Conservation (phyloP, 2,329 filamentous ascomycete genomes). For the Ilyonectria destructans region DNA sequence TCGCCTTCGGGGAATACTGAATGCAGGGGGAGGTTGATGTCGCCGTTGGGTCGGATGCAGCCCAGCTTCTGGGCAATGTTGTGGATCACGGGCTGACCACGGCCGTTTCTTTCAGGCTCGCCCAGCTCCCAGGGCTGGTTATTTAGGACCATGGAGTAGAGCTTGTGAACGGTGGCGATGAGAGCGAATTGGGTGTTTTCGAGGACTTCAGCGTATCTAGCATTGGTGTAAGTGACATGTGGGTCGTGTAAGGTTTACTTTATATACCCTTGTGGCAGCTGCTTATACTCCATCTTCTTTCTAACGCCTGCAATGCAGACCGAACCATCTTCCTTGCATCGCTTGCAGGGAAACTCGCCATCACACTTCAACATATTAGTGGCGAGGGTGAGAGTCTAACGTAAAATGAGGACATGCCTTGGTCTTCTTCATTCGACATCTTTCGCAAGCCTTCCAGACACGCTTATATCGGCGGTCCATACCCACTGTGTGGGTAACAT, state of each 20-base stretch:
- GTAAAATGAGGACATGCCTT: conserved; percentile 63
- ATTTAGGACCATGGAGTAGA: conserved; percentile 76
- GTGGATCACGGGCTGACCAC: conserved; percentile 76
- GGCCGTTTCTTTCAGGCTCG: conserved; percentile 76
- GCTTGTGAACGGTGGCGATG: conserved; percentile 76
- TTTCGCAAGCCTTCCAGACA: conserved; percentile 79
- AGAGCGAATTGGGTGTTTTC: conserved; percentile 78
- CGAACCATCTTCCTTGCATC: conserved; percentile 77
- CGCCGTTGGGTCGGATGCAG: conserved; percentile 75
- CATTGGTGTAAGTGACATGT: conserved; percentile 39
- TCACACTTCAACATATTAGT: conserved; percentile 66
- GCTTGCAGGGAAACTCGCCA: conserved; percentile 77
- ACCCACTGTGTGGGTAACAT: conserved; percentile 52
- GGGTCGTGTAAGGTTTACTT: not conserved
- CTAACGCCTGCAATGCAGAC: conserved; percentile 76
- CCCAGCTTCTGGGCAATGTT: conserved; percentile 77
- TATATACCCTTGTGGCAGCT: conserved; percentile 73
- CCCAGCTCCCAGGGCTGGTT: conserved; percentile 73
- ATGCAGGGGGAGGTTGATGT: conserved; percentile 72
- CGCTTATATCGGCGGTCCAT: conserved; percentile 74
- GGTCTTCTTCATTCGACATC: conserved; percentile 80
- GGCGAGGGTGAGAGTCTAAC: conserved; percentile 16
- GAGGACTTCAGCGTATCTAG: conserved; percentile 75
- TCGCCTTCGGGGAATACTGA: conserved; percentile 76
- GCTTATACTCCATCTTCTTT: conserved; percentile 80